These are phyloP conservation scores for Lyophyllum shimeji DNA, from an alignment of 768 basidiomycete species.

Conservation along the genomic window DNA sequence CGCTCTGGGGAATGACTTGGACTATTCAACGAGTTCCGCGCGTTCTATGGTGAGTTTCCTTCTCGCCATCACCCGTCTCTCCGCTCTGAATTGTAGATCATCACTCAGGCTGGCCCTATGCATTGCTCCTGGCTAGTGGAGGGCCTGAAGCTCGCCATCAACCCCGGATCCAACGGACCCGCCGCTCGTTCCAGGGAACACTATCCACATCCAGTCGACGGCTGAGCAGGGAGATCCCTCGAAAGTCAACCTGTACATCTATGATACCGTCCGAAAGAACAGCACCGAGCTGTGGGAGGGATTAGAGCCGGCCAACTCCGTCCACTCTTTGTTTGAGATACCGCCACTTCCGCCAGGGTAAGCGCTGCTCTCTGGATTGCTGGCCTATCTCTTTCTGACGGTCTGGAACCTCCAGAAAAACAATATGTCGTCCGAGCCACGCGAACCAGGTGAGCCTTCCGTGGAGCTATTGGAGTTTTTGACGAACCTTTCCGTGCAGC, in stretches of 20 bases:
- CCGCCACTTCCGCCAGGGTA: constrained; percentile 3
- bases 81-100: background rate
- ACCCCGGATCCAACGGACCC: background rate
- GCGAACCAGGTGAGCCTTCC: background rate
- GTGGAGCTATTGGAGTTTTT: no score
- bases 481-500: background rate
- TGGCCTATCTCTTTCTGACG: background rate
- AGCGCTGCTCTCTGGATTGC: background rate
- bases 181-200: background rate
- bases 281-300: background rate
- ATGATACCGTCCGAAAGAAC: background rate
- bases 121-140: background rate
- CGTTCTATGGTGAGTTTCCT: background rate
- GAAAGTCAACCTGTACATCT: constrained; percentile 4
- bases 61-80: background rate
- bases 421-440: constrained; percentile 2
- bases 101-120: background rate
- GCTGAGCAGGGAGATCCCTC: background rate
- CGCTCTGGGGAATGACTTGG: background rate
- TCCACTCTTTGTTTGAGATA: constrained; percentile 4
- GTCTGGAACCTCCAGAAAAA: background rate
- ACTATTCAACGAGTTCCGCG: background rate
- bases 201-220: background rate
- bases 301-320: background rate
- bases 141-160: background rate